These are phyloP conservation scores for Malassezia globosa DNA, from an alignment of 1,284 basidiomycete genomes.

Conservation along the genomic window DNA sequence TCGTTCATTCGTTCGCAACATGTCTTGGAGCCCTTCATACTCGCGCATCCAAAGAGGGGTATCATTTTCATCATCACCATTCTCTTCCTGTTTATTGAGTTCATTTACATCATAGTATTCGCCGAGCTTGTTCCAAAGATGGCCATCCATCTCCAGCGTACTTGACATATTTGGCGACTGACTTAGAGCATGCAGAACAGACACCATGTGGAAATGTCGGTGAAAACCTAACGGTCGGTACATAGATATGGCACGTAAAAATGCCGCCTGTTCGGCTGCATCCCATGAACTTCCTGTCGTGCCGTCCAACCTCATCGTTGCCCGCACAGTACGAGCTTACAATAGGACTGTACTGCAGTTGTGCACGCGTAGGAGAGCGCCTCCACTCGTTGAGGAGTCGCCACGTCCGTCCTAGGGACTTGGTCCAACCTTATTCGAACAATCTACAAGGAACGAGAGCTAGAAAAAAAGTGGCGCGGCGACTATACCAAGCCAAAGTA, in stretches of 20 bases:
- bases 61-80: slow-evolving; percentile 10
- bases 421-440: too few relatives aligned
- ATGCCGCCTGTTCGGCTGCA: slow-evolving; percentile 16
- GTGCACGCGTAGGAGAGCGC: too few relatives aligned
- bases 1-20: slow-evolving; percentile 1
- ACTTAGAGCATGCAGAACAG: slow-evolving; percentile 22
- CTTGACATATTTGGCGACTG: neutral
- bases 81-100: slow-evolving; percentile 27
- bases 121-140: slow-evolving; percentile 24
- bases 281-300: too few relatives aligned
- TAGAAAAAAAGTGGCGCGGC: too few relatives aligned
- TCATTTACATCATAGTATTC: slow-evolving; percentile 31
- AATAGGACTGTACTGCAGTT: too few relatives aligned
- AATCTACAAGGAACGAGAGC: too few relatives aligned
- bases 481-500: too few relatives aligned
- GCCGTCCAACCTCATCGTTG: too few relatives aligned
- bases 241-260: slow-evolving; percentile 28
- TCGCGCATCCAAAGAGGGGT: slow-evolving; percentile 6
- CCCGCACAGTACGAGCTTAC: too few relatives aligned
- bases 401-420: too few relatives aligned
- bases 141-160: neutral
- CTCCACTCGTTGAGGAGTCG: too few relatives aligned
- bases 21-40: neutral
- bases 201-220: slow-evolving; percentile 35
- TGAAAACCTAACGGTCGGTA: slow-evolving; percentile 34